Base-by-base conservation (phyloP, 192 early-diverging fungal genomes). In the Phycomyces blakesleeanus region DNA sequence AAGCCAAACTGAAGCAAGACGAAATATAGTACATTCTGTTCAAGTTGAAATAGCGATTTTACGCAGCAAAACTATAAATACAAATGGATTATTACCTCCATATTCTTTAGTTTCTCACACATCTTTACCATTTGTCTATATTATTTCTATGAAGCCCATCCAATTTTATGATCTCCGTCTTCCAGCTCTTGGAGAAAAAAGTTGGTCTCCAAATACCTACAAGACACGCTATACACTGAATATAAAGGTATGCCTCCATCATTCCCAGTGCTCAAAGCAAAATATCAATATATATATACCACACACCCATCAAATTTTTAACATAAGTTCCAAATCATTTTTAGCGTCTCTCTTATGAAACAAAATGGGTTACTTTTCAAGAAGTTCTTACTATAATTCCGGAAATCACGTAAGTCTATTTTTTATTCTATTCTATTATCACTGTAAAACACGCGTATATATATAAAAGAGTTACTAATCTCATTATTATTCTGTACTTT, bases 131-230 rank as follows among this genome's bases (percentile, higher is more conserved):
- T 41, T 24, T 41, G 15, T 39, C 40, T 25, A 15, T n/a, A 22
- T 38, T 41, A 53, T 39, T 54, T 29, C 61, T 51, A 63, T 63
- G 61, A 39, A 34, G 42, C 65, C 57, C 20, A 59, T 67, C n/a
- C 27, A 12, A n/a, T 59, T 67, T 53, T 67, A 67, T n/a, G 65
- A 67, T 44, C 57, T 66, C 26, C 38, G 24, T 5, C 11, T 66
- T 7, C 29, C 29, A 9, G 47, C 57, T 15, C 20, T 26, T 38
- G 49, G 57, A 27, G 21, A 59, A 8, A 42, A 4, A 44, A 25
- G 52, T 14, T 65, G 63, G 69, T 63, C 61, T 20, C 69, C 69
- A 14, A 71, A 71, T 51, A 65, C 69, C 1, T 64, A 44, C 21
- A 64, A 64, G 18, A 60, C 63, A 3, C 62, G 69, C 5, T 59